Evolutionary conservation across 75 land plant species (phyloP).

Genomic region (Picea glauca): DNA sequence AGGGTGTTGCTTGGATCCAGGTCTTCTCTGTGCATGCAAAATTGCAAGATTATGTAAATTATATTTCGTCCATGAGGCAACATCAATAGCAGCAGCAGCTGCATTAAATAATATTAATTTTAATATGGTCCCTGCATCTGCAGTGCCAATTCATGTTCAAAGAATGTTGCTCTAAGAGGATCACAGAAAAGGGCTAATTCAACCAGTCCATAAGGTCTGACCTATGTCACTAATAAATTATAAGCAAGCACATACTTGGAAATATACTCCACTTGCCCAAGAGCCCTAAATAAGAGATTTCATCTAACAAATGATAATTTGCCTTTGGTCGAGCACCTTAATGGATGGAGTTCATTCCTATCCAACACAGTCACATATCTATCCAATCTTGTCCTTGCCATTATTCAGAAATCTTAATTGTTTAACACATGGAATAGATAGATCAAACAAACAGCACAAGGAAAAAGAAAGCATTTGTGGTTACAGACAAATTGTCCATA

Average conservation of each 20-base stretch:
- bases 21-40: slow-evolving; percentile 51
- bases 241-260: neutral
- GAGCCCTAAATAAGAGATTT: neutral
- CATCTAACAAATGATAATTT: neutral
- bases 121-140: no score
- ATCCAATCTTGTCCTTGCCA: neutral
- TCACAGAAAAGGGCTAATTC: neutral
- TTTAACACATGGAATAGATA: neutral
- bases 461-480: neutral
- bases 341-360: neutral
- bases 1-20: slow-evolving; percentile 56
- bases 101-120: neutral
- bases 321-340: neutral
- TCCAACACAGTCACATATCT: neutral
- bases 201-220: neutral
- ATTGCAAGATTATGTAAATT: neutral
- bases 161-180: neutral
- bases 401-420: neutral
- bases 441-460: neutral
- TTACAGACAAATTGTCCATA: neutral
- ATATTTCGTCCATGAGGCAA: neutral
- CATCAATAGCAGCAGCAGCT: neutral
- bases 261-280: neutral
- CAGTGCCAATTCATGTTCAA: neutral
- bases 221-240: no score